Base-by-base conservation (phyloP, 805 yeast genomes). In the Debaryomyces maramus region DNA sequence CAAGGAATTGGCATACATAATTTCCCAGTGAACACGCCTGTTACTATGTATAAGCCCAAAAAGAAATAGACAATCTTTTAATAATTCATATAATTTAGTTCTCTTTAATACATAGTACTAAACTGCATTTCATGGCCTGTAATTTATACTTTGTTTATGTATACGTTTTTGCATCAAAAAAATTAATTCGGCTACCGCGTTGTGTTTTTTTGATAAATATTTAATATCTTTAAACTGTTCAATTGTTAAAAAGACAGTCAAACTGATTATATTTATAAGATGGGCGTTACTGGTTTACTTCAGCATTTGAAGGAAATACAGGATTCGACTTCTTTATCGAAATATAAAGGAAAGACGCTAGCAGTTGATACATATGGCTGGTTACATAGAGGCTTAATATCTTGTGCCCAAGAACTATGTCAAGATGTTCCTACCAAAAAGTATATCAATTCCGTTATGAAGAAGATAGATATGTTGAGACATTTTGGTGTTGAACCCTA, bases 331-430 rank as follows among this genome's bases (percentile, higher is more conserved):
- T 63, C 82, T 2, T 63, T 90, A 33, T 73, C 75, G 40, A 64
- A 75, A 24, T 87, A 80, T 58, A 63, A 79, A 10, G 97, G 96
- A 1, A 73, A 82, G 52, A 80, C 85, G 0, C 65, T 90, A 31
- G 99, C 96, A 0, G 83, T 93, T n/a, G 99, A 93, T 57, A 90
- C 96, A 0, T 93, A 88, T 55, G 89, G 97, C 1, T 93, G 99
- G 99, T 75, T 93, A 4, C 99, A 93, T 62, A 78, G 87, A 47
- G 90, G 93, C 4, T 81, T 87, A 3, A 76, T 83, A 36, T 69
- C 88, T 13, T 90, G 98, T 62, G 85, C 97, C 0, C 79, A 76
- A 61, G 96, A 93, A 36, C 65, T 93, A 34, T 88, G 88, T 6
- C 67, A 77, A 37, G 86, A 78, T 8, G 60, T 65, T 36, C 88